Evolutionary conservation across 2,329 filamentous ascomycete genomes (phyloP), one percentile per base, ranked within the genome.

Genomic region (Neonectria ditissima): DNA sequence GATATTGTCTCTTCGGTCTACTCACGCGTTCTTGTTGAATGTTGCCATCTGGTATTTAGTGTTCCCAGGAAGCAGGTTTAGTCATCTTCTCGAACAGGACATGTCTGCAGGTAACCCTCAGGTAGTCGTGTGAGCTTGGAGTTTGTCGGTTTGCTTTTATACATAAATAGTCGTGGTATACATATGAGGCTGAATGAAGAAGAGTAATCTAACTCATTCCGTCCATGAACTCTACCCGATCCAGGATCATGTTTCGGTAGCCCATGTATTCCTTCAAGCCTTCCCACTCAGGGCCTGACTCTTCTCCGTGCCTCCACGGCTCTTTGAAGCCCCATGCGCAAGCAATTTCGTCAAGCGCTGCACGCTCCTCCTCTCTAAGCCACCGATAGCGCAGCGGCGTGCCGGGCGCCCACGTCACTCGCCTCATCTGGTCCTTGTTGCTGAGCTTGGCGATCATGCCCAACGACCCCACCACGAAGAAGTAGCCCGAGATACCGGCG

Each of bases 311-410:
- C 76, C 90, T 89, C 82, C 87, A 90, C 28, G 83, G 80, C 76
- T 97, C 92, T 73, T 91, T 91, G 80, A 97, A 99, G 0, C 96
- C 96, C 93, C 96, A 99, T 0, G 93, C 91, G 68, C 90, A 88
- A 1, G 94, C 94, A 61, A 99, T 88, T 74, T 87, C 89, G 81
- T 99, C 96, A 68, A 97, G 83, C 1, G 94, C 93, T 4, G 90
- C 92, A 24, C 96, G 86, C 82, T 99, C 94, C 68, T 97, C 94
- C 77, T 98, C 96, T 34, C 93, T 86, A 57, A 97, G 78, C 92
- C 94, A 98, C 14, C 96, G 87, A 73, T 93, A 87, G 65, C 91
- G 86, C 67, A 98, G 81, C 22, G 92, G 91, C 34, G 93, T 91
- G 11, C 96, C 96, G 0, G 89, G 88, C 9, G 91, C 85, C 96